A percentile compares a stretch with the other conserved stretches of the same genome.
Evolutionary conservation across 2,329 filamentous ascomycete species (phyloP).

Genomic region (Ophiostoma sp.): DNA sequence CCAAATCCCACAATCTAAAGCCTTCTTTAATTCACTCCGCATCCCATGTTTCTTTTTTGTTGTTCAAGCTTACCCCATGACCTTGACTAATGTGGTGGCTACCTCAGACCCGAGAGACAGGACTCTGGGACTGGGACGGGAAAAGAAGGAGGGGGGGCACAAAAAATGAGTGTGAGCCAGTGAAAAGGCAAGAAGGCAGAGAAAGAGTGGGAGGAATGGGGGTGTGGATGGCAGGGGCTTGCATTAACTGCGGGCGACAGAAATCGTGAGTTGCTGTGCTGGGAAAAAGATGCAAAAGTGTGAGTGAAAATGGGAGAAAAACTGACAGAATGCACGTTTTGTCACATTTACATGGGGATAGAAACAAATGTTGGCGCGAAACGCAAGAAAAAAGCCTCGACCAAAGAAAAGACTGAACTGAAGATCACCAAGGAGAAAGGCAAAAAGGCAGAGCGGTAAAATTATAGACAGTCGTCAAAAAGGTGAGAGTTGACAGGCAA

Average conservation of each 20-base stretch:
- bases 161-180: background rate
- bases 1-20: background rate
- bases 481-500: background rate
- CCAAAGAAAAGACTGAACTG: background rate
- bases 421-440: background rate
- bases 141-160: background rate
- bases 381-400: background rate
- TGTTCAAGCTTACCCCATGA: background rate
- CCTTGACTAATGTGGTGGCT: background rate
- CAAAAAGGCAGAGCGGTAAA: background rate
- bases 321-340: background rate
- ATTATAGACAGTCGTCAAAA: background rate
- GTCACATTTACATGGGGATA: background rate
- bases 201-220: background rate
- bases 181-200: background rate
- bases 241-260: background rate
- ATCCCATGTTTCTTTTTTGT: background rate
- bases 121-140: background rate
- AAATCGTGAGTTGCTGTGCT: background rate
- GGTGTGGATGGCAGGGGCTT: background rate
- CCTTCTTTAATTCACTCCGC: background rate
- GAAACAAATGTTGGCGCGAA: background rate
- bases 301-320: background rate
- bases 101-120: constrained; percentile 4
- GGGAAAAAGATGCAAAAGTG: background rate